These are phyloP conservation scores for Fusarium burgessii DNA, from an alignment of 2,329 filamentous ascomycete genomes.

Conservation along the genomic window DNA sequence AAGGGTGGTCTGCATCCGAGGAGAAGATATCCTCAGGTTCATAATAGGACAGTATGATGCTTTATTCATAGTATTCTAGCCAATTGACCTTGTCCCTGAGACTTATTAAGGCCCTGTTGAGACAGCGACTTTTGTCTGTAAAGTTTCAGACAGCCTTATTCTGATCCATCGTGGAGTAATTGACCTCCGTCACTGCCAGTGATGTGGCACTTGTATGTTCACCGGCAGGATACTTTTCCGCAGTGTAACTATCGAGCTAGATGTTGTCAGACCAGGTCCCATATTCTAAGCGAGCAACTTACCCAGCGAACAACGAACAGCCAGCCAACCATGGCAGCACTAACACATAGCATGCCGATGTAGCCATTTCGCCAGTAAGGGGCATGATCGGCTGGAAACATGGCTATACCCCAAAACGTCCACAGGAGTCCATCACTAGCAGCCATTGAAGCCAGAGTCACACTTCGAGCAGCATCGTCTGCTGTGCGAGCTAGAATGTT, in stretches of 20 bases:
- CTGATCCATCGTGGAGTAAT: neutral
- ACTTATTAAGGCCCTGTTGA: neutral
- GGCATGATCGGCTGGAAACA: slow-evolving; percentile 58
- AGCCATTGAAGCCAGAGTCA: slow-evolving; percentile 57
- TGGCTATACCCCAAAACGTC: slow-evolving; percentile 59
- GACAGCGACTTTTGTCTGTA: neutral
- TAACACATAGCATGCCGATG: slow-evolving; percentile 43
- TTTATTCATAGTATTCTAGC: neutral
- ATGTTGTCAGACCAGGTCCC: neutral
- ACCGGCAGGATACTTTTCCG: slow-evolving; percentile 1
- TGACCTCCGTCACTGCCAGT: neutral
- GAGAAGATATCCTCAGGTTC: too few species aligned
- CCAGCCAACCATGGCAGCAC: slow-evolving; percentile 14
- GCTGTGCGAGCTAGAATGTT: slow-evolving; percentile 38
- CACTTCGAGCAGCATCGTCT: slow-evolving; percentile 56
- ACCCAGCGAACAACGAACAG: slow-evolving; percentile 36
- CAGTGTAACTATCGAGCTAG: slow-evolving; percentile 25
- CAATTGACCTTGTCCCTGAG: neutral
- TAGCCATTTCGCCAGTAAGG: slow-evolving; percentile 54
- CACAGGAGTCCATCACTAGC: slow-evolving; percentile 55
- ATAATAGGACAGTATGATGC: neutral
- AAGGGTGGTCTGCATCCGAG: neutral
- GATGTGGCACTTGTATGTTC: neutral
- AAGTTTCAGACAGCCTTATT: too few species aligned
- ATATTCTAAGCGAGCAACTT: fast-evolving